phyloP scores from a whole-genome alignment of 208 protist species.

The Leishmania arabica region DNA sequence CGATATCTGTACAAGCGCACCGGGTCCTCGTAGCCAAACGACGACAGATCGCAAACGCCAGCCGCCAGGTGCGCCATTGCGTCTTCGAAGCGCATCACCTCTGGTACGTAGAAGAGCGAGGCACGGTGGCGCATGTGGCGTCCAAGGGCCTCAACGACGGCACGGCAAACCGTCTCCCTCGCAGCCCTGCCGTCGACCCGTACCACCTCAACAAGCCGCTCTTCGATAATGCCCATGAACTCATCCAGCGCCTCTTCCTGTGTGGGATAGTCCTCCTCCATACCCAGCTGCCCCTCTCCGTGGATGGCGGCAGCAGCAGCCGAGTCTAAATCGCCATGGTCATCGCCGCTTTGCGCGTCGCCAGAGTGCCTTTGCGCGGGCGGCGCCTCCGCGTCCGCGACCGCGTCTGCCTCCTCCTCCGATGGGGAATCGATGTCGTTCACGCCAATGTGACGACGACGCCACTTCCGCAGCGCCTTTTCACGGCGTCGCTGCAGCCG shows the following conservation, averaged over 20 bases:
- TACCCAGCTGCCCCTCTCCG: slow-evolving; percentile 6
- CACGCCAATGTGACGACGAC: slow-evolving; percentile 87
- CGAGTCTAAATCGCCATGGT: slow-evolving; percentile 27
- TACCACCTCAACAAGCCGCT: slow-evolving; percentile 60
- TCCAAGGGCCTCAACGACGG: slow-evolving; percentile 42
- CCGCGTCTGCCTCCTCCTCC: slow-evolving; percentile 13
- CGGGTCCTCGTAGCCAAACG: slow-evolving; percentile 64
- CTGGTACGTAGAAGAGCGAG: slow-evolving; percentile 75
- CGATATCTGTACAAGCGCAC: slow-evolving; percentile 60
- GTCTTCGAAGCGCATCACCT: slow-evolving; percentile 68
- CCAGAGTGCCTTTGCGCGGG: slow-evolving; percentile 8
- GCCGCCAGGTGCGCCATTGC: slow-evolving; percentile 44
- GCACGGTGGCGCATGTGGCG: slow-evolving; percentile 66
- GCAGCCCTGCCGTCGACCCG: slow-evolving; percentile 61
- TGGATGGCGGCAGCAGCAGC: slow-evolving; percentile 1
- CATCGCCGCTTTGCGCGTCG: not conserved
- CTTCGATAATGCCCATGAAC: slow-evolving; percentile 63
- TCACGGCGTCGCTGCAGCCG: slow-evolving; percentile 40
- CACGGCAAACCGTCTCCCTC: slow-evolving; percentile 54
- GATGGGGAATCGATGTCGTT: slow-evolving; percentile 53
- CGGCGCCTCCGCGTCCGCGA: slow-evolving; percentile 10
- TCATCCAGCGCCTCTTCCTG: slow-evolving; percentile 72
- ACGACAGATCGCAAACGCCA: slow-evolving; percentile 59
- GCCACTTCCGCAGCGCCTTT: slow-evolving; percentile 73
- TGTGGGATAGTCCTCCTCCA: slow-evolving; percentile 16